Percentiles rank a stretch among this genome's conserved stretches.
These are phyloP conservation scores for Scedosporium aurantiacum DNA, from an alignment of 2,329 filamentous ascomycete species.

Conservation along the genomic window DNA sequence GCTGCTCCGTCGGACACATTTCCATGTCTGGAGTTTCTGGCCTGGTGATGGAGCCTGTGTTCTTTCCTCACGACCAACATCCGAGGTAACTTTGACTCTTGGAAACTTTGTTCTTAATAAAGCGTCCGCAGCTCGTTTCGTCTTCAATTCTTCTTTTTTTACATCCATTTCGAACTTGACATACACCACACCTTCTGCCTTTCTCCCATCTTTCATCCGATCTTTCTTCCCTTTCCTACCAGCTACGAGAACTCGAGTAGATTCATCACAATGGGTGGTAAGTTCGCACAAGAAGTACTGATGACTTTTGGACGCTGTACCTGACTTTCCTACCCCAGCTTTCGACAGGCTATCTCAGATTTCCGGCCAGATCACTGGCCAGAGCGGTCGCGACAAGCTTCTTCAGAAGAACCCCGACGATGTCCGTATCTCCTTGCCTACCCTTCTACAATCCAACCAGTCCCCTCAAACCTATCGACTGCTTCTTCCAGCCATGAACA, in stretches of 20 bases:
- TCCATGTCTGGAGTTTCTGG: background rate
- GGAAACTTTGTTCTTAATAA: background rate
- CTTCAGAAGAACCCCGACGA: constrained; percentile 58
- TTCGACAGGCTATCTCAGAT: constrained; percentile 48
- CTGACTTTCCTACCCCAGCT: constrained; percentile 24
- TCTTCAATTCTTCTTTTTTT: background rate
- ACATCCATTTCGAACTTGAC: background rate
- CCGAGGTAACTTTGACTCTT: constrained; percentile 5
- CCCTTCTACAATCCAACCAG: background rate
- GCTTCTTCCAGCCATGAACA: background rate
- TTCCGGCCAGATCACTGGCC: constrained; percentile 51
- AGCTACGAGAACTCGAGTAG: background rate
- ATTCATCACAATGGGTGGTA: constrained; percentile 5
- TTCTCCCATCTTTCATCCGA: background rate
- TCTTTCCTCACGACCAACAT: background rate
- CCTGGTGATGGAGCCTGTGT: background rate
- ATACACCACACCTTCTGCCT: background rate
- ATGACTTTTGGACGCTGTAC: background rate
- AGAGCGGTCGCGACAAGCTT: constrained; percentile 45
- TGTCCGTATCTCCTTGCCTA: constrained; percentile 28
- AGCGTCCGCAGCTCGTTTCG: background rate
- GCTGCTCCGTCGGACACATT: background rate
- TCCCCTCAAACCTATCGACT: background rate
- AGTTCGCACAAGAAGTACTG: background rate
- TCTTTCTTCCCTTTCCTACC: background rate